These are phyloP conservation scores for Boletus edulis DNA, from an alignment of 768 basidiomycete species.

Conservation along the genomic window DNA sequence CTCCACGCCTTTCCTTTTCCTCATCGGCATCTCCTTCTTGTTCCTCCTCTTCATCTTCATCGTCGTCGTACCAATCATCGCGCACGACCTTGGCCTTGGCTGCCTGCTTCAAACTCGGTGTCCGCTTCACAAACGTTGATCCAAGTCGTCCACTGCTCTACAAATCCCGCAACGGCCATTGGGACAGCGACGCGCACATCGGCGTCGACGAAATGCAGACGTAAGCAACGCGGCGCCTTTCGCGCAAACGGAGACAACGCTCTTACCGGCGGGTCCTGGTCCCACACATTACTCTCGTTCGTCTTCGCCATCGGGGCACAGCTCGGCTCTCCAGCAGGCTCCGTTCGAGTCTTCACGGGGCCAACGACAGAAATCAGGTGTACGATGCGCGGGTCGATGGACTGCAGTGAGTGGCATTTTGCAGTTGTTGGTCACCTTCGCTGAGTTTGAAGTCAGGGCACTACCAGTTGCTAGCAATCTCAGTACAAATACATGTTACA, in stretches of 20 bases:
- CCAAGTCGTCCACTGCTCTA: constrained; percentile 6
- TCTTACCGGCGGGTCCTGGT: constrained; percentile 17
- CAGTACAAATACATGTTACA: background rate
- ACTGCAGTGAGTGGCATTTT: background rate
- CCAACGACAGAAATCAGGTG: background rate
- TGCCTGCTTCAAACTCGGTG: background rate
- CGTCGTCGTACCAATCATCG: constrained; percentile 62
- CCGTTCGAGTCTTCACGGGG: background rate
- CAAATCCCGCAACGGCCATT: background rate
- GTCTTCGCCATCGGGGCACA: constrained; percentile 11
- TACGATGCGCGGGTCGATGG: background rate
- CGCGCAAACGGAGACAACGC: background rate
- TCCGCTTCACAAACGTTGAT: background rate
- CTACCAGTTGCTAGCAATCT: background rate
- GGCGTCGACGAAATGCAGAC: background rate
- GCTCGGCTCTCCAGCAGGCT: background rate
- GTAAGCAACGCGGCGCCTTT: constrained; percentile 12
- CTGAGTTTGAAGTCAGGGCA: constrained; percentile 19
- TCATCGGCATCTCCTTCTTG: background rate
- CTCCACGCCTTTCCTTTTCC: too few species aligned
- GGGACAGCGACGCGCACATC: too few species aligned
- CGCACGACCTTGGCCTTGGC: constrained; percentile 21
- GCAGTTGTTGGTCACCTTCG: constrained; percentile 6
- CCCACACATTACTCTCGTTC: constrained; percentile 15
- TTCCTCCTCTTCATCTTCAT: constrained; percentile 33